Percentiles rank a stretch among this genome's conserved stretches.
phyloP scores from a whole-genome alignment of 495 filamentous ascomycete species.

The Penicillium egyptiacum region DNA sequence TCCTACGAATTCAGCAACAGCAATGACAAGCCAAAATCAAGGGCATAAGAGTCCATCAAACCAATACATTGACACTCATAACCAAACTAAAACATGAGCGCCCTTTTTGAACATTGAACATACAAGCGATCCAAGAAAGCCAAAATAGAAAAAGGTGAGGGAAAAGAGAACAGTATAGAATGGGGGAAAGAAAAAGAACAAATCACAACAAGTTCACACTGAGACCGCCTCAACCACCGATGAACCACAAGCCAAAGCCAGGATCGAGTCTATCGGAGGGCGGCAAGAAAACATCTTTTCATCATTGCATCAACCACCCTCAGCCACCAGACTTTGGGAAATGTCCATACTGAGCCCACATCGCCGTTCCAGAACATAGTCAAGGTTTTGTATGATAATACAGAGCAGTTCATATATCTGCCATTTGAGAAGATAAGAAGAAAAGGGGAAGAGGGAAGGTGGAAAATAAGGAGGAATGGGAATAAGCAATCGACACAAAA shows the following conservation, averaged over 20 bases:
- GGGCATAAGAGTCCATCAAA: slow-evolving; percentile 8
- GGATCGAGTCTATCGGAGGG: slow-evolving; percentile 4
- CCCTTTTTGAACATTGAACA: slow-evolving; percentile 9
- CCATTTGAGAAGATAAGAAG: slow-evolving; percentile 18
- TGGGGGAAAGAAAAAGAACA: not conserved
- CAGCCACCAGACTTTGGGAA: not conserved
- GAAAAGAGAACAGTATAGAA: slow-evolving; percentile 4
- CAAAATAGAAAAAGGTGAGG: not conserved
- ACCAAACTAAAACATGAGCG: slow-evolving; percentile 5
- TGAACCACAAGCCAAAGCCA: slow-evolving; percentile 3
- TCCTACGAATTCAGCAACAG: not conserved
- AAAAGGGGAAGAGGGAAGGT: slow-evolving; percentile 17
- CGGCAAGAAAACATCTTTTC: not conserved
- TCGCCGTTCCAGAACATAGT: slow-evolving; percentile 9
- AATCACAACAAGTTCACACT: slow-evolving; percentile 2
- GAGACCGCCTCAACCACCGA: slow-evolving; percentile 1
- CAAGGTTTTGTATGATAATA: slow-evolving; percentile 33
- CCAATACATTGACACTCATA: slow-evolving; percentile 14
- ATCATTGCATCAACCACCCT: not conserved
- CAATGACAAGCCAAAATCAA: not conserved
- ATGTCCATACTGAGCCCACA: slow-evolving; percentile 2
- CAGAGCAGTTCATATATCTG: slow-evolving; percentile 25
- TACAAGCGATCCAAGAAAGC: not conserved
- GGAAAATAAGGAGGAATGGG: slow-evolving; percentile 11
- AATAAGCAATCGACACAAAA: slow-evolving; percentile 3